A percentile compares a stretch with the other conserved stretches of the same genome.
Evolutionary conservation across 768 basidiomycete species (phyloP).

Genomic region (Clavaria fumosa): DNA sequence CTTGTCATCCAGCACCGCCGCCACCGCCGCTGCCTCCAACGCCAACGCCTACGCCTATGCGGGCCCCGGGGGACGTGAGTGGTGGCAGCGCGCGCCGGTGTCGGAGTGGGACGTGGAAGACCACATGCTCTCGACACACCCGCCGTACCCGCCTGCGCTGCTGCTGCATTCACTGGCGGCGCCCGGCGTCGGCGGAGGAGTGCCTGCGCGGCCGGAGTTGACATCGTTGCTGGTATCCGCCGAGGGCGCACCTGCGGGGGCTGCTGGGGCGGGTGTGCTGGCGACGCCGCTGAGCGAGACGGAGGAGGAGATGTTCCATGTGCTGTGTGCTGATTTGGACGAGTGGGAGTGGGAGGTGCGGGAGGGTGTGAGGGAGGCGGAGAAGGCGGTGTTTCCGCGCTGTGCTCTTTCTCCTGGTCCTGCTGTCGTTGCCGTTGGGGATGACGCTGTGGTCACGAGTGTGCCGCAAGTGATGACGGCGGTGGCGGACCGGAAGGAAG

Average conservation of each 20-base stretch:
- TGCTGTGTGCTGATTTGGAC: conserved; percentile 47
- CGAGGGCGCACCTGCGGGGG: too few species aligned
- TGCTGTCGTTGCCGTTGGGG: too few species aligned
- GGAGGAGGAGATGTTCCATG: conserved; percentile 57
- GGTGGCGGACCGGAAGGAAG: too few species aligned
- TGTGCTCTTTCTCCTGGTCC: too few species aligned
- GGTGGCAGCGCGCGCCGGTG: conserved; percentile 6
- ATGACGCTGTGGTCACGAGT: too few species aligned
- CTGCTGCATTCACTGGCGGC: not conserved
- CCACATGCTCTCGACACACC: not conserved
- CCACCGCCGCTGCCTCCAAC: too few species aligned
- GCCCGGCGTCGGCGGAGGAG: conserved; percentile 5
- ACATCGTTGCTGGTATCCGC: not conserved
- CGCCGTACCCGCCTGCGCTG: conserved; percentile 3
- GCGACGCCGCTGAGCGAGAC: conserved; percentile 48
- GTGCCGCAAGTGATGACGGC: too few species aligned
- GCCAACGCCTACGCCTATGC: too few species aligned
- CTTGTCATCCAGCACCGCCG: too few species aligned
- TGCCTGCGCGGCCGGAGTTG: conserved; percentile 12
- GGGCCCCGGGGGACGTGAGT: conserved; percentile 6
- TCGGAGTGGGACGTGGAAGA: conserved; percentile 2
- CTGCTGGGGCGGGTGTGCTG: too few species aligned
- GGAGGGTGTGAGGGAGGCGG: conserved; percentile 4
- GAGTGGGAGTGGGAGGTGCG: conserved; percentile 16
- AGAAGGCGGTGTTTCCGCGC: not conserved